Percentiles rank a stretch among this genome's conserved stretches.
These are phyloP conservation scores for Cryphonectria radicalis DNA, from an alignment of 2,329 filamentous ascomycete species.

Conservation along the genomic window DNA sequence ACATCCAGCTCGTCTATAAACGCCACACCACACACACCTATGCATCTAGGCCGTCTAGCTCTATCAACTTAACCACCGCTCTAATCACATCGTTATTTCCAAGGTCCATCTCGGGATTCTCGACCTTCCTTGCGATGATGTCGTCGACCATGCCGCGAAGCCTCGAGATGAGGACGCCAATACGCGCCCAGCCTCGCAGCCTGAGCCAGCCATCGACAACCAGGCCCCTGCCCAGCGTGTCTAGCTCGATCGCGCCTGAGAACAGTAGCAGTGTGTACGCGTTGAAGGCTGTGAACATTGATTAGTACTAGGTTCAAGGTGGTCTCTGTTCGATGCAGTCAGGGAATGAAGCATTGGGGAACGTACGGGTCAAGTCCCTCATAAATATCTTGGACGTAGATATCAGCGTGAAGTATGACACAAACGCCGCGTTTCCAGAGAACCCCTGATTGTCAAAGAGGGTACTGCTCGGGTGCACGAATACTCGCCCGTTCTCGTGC, in stretches of 20 bases:
- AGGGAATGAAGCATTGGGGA: conserved; percentile 33
- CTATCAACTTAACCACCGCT: conserved; percentile 79
- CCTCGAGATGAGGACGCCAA: conserved; percentile 85
- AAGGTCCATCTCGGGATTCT: conserved; percentile 68
- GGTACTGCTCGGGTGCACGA: conserved; percentile 88
- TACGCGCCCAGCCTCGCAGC: conserved; percentile 89
- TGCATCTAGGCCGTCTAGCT: conserved; percentile 84
- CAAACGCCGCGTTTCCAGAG: conserved; percentile 72
- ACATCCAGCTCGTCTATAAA: not conserved
- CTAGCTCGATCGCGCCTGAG: conserved; percentile 80
- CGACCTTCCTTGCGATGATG: conserved; percentile 78
- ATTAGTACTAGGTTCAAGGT: not conserved
- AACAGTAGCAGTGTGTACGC: conserved; percentile 88
- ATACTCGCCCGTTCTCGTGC: conserved; percentile 82
- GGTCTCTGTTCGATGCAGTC: conserved; percentile 2
- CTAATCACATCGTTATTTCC: conserved; percentile 70
- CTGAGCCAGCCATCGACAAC: conserved; percentile 90
- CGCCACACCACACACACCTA: conserved; percentile 34
- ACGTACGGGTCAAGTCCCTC: conserved; percentile 82
- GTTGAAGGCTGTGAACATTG: conserved; percentile 73
- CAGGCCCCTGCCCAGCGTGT: conserved; percentile 84
- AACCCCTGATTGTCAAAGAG: conserved; percentile 84
- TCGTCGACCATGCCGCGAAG: conserved; percentile 86
- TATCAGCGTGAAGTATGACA: conserved; percentile 92
- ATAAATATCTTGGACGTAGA: conserved; percentile 91